Evolutionary conservation across 73 alveolate genomes (phyloP), one percentile per base, ranked within the genome.

Genomic region (Diophrys sp.): DNA sequence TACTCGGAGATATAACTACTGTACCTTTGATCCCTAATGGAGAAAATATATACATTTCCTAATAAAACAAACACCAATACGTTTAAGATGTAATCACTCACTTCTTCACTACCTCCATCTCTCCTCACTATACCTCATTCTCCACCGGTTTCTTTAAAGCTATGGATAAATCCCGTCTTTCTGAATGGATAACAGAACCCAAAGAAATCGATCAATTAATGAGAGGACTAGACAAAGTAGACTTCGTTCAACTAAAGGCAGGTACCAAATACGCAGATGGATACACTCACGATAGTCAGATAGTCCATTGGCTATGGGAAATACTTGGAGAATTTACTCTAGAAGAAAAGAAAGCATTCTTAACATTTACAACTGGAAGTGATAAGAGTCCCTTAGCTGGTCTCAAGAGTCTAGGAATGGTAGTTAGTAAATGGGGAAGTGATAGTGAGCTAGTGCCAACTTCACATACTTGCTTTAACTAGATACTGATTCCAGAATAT

Each of bases 391-490:
- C 98, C 8, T 88, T 93, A 23, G 74, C 83, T 5, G 98, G 98
- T 33, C 84, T 93, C 34, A 85, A 83, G 28, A 44, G 75, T 30
- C 77, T 91, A 27, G 71, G 75, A 56, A 56, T 91, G 76, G 71
- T 75, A 66, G 76, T 91, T 76, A 77, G 91, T 0, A 85, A 81
- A 55, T 84, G 87, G 33, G 97, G 96, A 11, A 89, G 79, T 0
- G 94, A 85, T 74, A 82, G 87, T 44, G 92, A 89, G n/a, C 78
- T 78, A 73, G 83, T 91, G 30, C 97, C 97, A 25, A 71, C 91
- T 23, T 96, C 97, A 14, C 96, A 94, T 79, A 94, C 98, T 27
- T 94, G 98, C 85, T 92, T 92, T 84, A 92, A 92, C 75, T 87
- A 79, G 31, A 74, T 92, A 24, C 76, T 92, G 71, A 74, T 92